Conservation (phyloP, 2,329 filamentous ascomycete genomes). For the Tolypocladium guangdongense region DNA sequence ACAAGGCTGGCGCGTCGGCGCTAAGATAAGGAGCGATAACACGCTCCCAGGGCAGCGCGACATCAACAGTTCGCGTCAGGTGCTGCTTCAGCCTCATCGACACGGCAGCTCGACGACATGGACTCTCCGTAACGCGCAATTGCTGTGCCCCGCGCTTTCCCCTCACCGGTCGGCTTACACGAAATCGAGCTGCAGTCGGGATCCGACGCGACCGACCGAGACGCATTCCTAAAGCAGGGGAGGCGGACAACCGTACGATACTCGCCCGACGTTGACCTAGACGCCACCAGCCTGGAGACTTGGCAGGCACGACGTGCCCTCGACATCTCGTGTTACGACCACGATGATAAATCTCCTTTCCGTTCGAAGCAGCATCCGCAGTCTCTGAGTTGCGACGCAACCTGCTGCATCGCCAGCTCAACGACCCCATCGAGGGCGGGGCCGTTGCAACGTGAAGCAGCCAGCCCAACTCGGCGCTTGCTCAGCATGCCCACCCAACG, state of each 20-base stretch:
- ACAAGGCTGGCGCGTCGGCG: neutral
- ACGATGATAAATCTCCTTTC: neutral
- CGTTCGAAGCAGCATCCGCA: neutral
- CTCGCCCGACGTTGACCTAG: neutral
- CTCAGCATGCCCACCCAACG: slow-evolving; percentile 47
- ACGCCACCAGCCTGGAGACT: neutral
- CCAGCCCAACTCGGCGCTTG: neutral
- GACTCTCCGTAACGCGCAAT: neutral
- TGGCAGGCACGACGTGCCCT: neutral
- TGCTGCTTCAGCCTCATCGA: neutral
- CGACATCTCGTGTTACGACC: neutral
- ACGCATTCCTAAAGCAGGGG: neutral
- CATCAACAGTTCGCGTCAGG: neutral
- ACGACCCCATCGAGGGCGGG: neutral
- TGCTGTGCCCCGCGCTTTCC: neutral
- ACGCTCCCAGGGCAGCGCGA: neutral
- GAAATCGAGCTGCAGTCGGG: neutral
- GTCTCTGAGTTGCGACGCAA: neutral
- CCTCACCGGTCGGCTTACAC: neutral
- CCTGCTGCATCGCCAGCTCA: neutral
- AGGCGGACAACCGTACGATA: neutral
- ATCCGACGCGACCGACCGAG: neutral
- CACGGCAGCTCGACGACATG: neutral
- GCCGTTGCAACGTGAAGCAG: neutral
- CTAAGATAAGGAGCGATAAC: neutral